A percentile compares a stretch with the other conserved stretches of the same genome.
Evolutionary conservation across 129 eudicot genomes (phyloP).

Genomic region (Sambucus nigra): DNA sequence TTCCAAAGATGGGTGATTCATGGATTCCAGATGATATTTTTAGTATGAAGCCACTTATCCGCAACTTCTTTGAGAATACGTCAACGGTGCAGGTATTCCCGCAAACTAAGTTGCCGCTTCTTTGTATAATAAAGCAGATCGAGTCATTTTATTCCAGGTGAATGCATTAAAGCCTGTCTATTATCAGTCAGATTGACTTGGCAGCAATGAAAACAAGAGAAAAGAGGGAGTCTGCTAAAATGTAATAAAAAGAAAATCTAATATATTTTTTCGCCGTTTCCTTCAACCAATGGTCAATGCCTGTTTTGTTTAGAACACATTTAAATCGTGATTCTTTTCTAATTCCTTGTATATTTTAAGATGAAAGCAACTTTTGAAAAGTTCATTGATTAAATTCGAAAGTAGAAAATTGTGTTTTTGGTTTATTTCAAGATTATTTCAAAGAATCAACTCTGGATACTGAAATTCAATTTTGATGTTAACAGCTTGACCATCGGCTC

Average conservation of each 20-base stretch:
- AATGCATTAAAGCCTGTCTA: neutral
- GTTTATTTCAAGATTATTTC: neutral
- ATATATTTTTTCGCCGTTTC: too few species aligned
- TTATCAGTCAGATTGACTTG: neutral
- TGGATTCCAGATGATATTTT: slow-evolving; percentile 93
- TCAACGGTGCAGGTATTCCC: slow-evolving; percentile 78
- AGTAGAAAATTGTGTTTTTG: too few species aligned
- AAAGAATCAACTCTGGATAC: too few species aligned
- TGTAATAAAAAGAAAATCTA: too few species aligned
- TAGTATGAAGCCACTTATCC: slow-evolving; percentile 72
- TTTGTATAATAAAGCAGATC: neutral
- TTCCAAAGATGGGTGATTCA: slow-evolving; percentile 93
- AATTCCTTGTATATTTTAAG: neutral
- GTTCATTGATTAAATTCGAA: neutral
- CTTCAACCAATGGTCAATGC: too few species aligned
- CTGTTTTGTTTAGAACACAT: too few species aligned
- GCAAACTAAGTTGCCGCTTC: neutral
- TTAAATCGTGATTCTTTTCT: neutral
- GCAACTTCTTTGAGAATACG: slow-evolving; percentile 91
- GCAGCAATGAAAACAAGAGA: neutral
- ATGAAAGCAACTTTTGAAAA: neutral
- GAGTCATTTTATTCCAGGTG: neutral
- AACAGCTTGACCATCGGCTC: slow-evolving; percentile 92
- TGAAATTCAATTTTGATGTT: neutral
- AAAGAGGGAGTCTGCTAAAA: neutral